Percentiles rank a stretch among this genome's conserved stretches.
phyloP scores from a whole-genome alignment of 2,329 filamentous ascomycete species.

The Pestalotiopsis sp. region DNA sequence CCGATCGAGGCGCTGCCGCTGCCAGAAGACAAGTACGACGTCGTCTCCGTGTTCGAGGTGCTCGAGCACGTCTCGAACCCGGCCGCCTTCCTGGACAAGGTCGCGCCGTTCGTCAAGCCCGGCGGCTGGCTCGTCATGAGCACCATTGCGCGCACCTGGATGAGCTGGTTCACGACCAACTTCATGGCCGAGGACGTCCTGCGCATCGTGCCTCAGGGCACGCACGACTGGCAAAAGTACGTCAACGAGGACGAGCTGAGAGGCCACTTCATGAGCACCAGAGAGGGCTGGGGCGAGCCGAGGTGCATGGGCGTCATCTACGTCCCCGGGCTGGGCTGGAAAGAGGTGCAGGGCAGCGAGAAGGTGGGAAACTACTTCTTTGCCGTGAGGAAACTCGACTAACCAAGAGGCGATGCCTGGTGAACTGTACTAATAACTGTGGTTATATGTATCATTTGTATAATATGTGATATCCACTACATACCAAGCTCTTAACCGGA shows the following conservation, averaged over 20 bases:
- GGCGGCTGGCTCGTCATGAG: slow-evolving; percentile 92
- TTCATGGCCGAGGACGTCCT: slow-evolving; percentile 86
- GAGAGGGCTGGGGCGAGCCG: slow-evolving; percentile 59
- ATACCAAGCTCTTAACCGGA: neutral
- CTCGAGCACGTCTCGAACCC: slow-evolving; percentile 87
- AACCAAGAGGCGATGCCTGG: neutral
- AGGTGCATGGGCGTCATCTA: slow-evolving; percentile 81
- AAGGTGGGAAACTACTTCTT: slow-evolving; percentile 96
- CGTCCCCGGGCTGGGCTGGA: slow-evolving; percentile 89
- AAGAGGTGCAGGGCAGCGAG: slow-evolving; percentile 77
- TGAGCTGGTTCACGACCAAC: slow-evolving; percentile 90
- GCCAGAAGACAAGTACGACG: slow-evolving; percentile 63
- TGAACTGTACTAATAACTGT: neutral
- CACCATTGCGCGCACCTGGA: slow-evolving; percentile 88
- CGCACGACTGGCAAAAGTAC: slow-evolving; percentile 96
- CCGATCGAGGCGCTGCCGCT: slow-evolving; percentile 71
- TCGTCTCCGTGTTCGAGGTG: slow-evolving; percentile 91
- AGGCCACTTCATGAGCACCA: slow-evolving; percentile 51
- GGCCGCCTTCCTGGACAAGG: slow-evolving; percentile 70
- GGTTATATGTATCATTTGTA: slow-evolving; percentile 2
- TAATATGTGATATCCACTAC: neutral
- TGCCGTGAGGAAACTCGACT: slow-evolving; percentile 54
- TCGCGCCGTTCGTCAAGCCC: slow-evolving; percentile 77
- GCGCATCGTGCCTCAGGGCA: slow-evolving; percentile 86
- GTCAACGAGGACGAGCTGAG: slow-evolving; percentile 82